Evolutionary conservation across 495 filamentous ascomycete genomes (phyloP).

Genomic region (Daldinia concentrica): DNA sequence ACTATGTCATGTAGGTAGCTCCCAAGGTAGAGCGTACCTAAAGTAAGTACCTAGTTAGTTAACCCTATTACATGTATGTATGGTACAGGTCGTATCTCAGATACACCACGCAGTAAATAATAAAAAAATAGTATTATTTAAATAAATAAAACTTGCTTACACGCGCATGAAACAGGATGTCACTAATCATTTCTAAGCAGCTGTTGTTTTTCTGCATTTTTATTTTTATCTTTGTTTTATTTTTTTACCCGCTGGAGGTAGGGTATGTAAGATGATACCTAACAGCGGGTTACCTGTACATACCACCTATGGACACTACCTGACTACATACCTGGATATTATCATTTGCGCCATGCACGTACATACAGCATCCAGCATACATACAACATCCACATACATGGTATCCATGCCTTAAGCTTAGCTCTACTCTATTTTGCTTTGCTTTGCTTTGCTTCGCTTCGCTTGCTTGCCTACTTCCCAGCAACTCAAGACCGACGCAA

Average conservation of each 20-base stretch:
- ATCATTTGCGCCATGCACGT: not conserved
- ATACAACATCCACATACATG: not conserved
- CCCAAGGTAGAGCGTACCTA: no score
- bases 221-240: not conserved
- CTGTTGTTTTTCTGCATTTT: not conserved
- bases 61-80: not conserved
- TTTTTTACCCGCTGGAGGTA: conserved; percentile 7
- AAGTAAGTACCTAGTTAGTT: no score
- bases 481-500: not conserved
- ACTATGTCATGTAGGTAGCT: no score
- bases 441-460: not conserved
- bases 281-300: not conserved
- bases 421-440: not conserved
- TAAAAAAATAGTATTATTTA: not conserved
- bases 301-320: no score
- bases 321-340: no score
- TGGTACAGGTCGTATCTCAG: not conserved
- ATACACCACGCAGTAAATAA: not conserved
- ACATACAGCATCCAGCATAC: not conserved
- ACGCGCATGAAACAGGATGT: not conserved
- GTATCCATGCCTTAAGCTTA: not conserved
- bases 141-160: not conserved
- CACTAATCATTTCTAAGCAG: conserved; percentile 2
- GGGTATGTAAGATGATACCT: conserved; percentile 37
- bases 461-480: not conserved